Conservation (phyloP, 2,329 filamentous ascomycete species). For the Xylariaceae sp. region DNA sequence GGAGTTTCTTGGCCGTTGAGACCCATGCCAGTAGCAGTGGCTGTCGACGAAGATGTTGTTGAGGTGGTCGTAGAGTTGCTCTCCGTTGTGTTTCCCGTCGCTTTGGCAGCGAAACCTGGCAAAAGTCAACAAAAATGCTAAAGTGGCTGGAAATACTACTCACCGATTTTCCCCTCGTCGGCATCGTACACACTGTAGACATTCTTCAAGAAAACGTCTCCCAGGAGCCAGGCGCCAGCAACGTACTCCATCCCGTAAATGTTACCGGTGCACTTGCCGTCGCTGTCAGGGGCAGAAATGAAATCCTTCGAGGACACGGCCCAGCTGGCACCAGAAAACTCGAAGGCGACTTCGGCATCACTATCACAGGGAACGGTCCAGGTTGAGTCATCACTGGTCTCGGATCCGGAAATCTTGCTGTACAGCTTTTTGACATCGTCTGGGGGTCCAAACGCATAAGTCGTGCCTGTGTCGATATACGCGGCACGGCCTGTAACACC, state of each 20-base stretch:
- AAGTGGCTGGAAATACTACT: not conserved
- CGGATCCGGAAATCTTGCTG: constrained; percentile 58
- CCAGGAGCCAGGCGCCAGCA: constrained; percentile 68
- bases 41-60: constrained; percentile 2
- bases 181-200: constrained; percentile 83
- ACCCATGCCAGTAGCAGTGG: constrained; percentile 18
- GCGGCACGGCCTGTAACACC: constrained; percentile 54
- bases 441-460: constrained; percentile 69
- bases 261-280: constrained; percentile 62
- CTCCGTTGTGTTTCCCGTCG: constrained; percentile 13
- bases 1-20: constrained; percentile 34
- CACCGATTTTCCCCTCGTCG: constrained; percentile 61
- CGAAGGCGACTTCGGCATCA: constrained; percentile 54
- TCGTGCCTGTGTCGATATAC: constrained; percentile 82
- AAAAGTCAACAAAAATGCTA: constrained; percentile 4
- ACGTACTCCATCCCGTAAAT: constrained; percentile 70
- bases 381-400: constrained; percentile 49
- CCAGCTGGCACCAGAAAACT: constrained; percentile 65
- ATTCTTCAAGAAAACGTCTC: constrained; percentile 84
- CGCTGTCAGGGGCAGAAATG: constrained; percentile 43
- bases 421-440: constrained; percentile 66
- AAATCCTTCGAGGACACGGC: constrained; percentile 68
- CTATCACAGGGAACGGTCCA: constrained; percentile 73
- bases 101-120: constrained; percentile 34
- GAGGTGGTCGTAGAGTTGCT: constrained; percentile 9